Percentiles rank a stretch among this genome's conserved stretches.
Evolutionary conservation across 208 protist species (phyloP).

Genomic region (Trichomonas vaginalis): DNA sequence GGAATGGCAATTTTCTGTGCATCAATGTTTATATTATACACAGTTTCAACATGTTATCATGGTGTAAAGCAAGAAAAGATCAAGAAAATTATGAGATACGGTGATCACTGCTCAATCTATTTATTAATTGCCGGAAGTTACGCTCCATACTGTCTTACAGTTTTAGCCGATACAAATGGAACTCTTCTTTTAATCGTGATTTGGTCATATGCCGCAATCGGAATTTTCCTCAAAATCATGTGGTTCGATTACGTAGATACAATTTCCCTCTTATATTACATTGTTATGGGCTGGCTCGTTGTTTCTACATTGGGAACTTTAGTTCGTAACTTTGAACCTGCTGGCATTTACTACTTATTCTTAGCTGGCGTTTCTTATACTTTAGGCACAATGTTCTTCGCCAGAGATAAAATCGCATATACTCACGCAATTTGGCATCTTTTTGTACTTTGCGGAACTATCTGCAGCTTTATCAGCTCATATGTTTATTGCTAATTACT

Average conservation of each 20-base stretch:
- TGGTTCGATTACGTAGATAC: not conserved
- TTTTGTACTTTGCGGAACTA: not conserved
- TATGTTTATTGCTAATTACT: not conserved
- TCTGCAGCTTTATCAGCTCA: not conserved
- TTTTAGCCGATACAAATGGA: not conserved
- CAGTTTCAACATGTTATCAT: not conserved
- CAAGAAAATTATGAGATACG: not conserved
- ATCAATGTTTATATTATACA: not conserved
- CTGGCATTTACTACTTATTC: not conserved
- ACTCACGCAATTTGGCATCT: not conserved
- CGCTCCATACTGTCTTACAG: not conserved
- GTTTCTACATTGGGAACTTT: not conserved
- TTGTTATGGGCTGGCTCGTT: not conserved
- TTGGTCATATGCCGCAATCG: not conserved
- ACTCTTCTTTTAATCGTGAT: not conserved
- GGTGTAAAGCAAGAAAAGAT: not conserved
- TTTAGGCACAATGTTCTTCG: not conserved
- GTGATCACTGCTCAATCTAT: not conserved
- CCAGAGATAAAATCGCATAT: not conserved
- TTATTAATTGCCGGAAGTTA: not conserved
- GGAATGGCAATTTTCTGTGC: not conserved
- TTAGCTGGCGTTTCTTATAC: not conserved
- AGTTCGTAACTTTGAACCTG: not conserved
- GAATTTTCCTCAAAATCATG: not conserved
- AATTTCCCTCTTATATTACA: not conserved